A percentile compares a stretch with the other conserved stretches of the same genome.
Conservation (phyloP, 2,329 filamentous ascomycete genomes). For the Fusarium cyanostomum region DNA sequence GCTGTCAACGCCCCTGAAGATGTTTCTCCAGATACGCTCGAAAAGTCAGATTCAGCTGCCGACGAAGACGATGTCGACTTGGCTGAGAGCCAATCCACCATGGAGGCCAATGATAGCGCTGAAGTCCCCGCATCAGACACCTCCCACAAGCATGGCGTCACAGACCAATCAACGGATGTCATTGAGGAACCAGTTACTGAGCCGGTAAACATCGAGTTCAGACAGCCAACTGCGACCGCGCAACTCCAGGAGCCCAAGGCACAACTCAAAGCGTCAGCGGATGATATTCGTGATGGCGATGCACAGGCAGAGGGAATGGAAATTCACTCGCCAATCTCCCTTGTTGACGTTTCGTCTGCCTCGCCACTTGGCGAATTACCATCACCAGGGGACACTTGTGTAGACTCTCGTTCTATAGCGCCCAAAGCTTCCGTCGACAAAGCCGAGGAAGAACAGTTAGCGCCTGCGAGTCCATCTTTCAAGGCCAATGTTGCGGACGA, state of each 20-base stretch:
- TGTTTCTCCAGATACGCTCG: background rate
- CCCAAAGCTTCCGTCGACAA: background rate
- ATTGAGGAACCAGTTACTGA: slow-evolving; percentile 1
- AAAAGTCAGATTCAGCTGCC: background rate
- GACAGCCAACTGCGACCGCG: slow-evolving; percentile 7
- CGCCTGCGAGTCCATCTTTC: background rate
- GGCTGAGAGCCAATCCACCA: slow-evolving; percentile 2
- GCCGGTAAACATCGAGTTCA: slow-evolving; percentile 14
- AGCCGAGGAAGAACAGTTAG: background rate
- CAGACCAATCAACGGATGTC: slow-evolving; percentile 22
- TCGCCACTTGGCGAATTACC: background rate
- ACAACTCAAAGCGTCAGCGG: slow-evolving; percentile 6
- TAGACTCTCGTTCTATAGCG: background rate
- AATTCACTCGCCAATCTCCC: slow-evolving; percentile 5
- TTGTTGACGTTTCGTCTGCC: background rate
- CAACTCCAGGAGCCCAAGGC: slow-evolving; percentile 14
- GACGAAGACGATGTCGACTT: slow-evolving; percentile 2
- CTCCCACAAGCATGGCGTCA: slow-evolving; percentile 11
- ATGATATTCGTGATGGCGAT: slow-evolving; percentile 21
- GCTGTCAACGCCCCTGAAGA: background rate
- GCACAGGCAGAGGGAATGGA: slow-evolving; percentile 23
- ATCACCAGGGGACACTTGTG: background rate
- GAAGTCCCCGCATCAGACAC: slow-evolving; percentile 5
- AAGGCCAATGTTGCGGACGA: background rate
- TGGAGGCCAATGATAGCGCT: background rate